Percentiles rank a stretch among this genome's conserved stretches.
Conservation (phyloP, 495 filamentous ascomycete species). For the Diplogelasinospora grovesii region DNA sequence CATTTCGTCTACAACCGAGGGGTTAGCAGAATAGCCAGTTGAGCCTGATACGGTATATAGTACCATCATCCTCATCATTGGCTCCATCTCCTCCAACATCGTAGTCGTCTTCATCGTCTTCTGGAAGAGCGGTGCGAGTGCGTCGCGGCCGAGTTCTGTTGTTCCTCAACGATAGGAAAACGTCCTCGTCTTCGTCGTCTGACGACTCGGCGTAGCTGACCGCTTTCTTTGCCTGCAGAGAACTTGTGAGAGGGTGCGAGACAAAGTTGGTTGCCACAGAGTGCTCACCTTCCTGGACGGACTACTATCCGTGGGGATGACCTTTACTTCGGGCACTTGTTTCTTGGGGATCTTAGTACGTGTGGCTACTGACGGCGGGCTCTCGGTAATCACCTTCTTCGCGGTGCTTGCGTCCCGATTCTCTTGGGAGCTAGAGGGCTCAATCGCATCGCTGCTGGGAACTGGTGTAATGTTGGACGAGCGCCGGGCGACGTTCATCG, state of each 20-base stretch:
- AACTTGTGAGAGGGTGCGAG: constrained; percentile 1
- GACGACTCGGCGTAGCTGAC: constrained; percentile 64
- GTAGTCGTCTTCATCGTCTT: constrained; percentile 58
- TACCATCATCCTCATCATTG: constrained; percentile 56
- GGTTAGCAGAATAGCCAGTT: constrained; percentile 7
- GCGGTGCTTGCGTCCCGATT: constrained; percentile 33
- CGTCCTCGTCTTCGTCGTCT: constrained; percentile 55
- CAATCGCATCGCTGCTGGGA: constrained; percentile 67
- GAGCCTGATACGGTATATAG: neutral
- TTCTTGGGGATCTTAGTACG: constrained; percentile 32
- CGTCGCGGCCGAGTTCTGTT: constrained; percentile 26
- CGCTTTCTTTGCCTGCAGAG: constrained; percentile 42
- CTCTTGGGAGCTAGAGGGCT: constrained; percentile 52
- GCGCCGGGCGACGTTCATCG: constrained; percentile 28
- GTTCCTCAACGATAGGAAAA: constrained; percentile 39
- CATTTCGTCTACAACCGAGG: constrained; percentile 49
- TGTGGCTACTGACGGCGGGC: constrained; percentile 24
- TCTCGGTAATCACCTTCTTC: constrained; percentile 43
- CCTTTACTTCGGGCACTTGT: constrained; percentile 15
- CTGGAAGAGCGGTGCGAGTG: constrained; percentile 27
- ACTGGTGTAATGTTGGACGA: constrained; percentile 58
- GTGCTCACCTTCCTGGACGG: constrained; percentile 53
- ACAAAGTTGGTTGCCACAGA: too few relatives aligned
- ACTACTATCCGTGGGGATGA: constrained; percentile 43
- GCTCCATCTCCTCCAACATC: constrained; percentile 47